phyloP scores from a whole-genome alignment of 306 rosid species.

The Citrullus mucosospermus region DNA sequence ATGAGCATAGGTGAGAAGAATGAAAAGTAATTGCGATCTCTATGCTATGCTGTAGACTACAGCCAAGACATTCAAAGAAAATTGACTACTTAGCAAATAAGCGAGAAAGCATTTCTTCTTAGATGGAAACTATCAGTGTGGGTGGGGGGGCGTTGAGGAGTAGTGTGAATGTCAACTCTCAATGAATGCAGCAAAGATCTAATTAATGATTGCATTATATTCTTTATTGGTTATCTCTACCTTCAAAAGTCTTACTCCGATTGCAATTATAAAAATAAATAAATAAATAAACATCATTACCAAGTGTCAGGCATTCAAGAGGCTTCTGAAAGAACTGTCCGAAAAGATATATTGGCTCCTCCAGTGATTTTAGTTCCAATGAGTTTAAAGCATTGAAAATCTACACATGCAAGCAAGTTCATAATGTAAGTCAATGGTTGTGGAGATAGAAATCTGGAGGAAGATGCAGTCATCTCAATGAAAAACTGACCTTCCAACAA shows the following conservation, averaged over 20 bases:
- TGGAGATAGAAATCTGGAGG: constrained; percentile 23
- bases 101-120: background rate
- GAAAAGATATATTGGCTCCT: constrained; percentile 93
- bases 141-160: too few relatives aligned
- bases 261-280: background rate
- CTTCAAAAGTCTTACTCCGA: background rate
- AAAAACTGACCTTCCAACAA: constrained; percentile 88
- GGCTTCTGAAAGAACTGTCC: constrained; percentile 95
- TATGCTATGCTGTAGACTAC: background rate
- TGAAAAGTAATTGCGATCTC: constrained; percentile 3
- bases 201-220: background rate
- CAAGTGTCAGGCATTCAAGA: constrained; percentile 76
- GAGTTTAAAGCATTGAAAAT: constrained; percentile 88
- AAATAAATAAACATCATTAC: constrained; percentile 27
- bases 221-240: background rate
- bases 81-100: background rate
- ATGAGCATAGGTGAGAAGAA: background rate
- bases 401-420: constrained; percentile 30
- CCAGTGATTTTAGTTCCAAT: constrained; percentile 85
- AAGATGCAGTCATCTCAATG: constrained; percentile 25
- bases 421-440: constrained; percentile 12
- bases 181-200: background rate
- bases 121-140: too few relatives aligned
- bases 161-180: background rate
- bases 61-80: constrained; percentile 6